A percentile compares a stretch with the other conserved stretches of the same genome.
phyloP scores from a whole-genome alignment of 306 rosid genomes.

The Morella rubra region DNA sequence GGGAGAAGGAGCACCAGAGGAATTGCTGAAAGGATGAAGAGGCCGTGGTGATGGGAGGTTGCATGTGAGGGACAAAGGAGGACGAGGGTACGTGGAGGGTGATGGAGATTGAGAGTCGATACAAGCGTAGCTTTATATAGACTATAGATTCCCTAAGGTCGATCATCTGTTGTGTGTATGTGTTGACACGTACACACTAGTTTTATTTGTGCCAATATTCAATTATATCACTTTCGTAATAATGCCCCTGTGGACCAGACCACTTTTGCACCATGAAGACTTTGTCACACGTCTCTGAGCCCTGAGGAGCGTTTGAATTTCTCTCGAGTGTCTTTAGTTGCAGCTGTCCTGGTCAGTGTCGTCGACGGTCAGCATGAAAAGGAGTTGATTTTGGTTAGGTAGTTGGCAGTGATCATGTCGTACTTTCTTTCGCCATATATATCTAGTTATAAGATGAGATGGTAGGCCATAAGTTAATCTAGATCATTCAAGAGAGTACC shows the following conservation, averaged over 20 bases:
- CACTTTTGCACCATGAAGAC: no score
- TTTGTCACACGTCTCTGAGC: background rate
- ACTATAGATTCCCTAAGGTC: background rate
- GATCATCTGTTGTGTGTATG: background rate
- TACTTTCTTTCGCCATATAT: no score
- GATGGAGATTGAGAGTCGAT: background rate
- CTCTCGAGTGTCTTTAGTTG: background rate
- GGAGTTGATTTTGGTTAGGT: no score
- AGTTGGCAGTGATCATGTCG: no score
- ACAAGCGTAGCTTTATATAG: background rate
- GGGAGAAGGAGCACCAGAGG: background rate
- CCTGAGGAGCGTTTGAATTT: background rate
- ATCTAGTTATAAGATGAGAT: no score
- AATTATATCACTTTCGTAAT: background rate
- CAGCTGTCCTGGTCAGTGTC: background rate
- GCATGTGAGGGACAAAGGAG: background rate
- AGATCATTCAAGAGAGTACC: no score
- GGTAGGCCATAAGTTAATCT: no score
- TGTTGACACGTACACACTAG: slow-evolving; percentile 18
- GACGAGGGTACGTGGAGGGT: background rate
- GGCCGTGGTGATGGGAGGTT: background rate
- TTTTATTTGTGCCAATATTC: no score
- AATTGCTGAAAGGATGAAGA: background rate
- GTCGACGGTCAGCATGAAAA: no score
- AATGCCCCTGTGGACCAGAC: slow-evolving; percentile 11